These are phyloP conservation scores for Aegilops speltoides DNA, from an alignment of 176 grass and related monocot species.

Conservation along the genomic window DNA sequence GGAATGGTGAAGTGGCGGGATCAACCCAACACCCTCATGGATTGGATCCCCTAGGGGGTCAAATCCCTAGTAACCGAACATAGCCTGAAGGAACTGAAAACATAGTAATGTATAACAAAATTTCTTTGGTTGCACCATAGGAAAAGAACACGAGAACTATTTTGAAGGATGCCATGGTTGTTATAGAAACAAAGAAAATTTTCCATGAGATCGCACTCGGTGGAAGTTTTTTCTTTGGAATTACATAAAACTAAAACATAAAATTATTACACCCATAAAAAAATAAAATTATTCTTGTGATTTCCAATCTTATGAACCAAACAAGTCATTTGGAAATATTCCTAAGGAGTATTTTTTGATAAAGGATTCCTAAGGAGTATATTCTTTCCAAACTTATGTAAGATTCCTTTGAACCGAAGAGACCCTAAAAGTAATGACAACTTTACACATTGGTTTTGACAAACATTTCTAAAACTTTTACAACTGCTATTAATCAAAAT, in stretches of 20 bases:
- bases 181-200: neutral
- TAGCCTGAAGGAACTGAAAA: no score
- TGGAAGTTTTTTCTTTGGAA: no score
- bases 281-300: neutral
- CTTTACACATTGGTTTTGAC: neutral
- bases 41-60: no score
- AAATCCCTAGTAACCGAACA: no score
- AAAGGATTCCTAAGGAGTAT: no score
- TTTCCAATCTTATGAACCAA: neutral
- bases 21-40: no score
- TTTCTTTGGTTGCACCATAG: neutral
- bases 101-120: neutral
- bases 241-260: no score
- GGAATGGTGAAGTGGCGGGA: no score
- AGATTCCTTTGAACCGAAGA: neutral
- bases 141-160: neutral
- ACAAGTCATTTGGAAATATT: neutral
- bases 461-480: neutral
- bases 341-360: neutral
- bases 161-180: neutral
- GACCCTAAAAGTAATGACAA: neutral
- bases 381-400: neutral
- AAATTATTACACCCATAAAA: no score
- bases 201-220: no score
- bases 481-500: neutral